Evolutionary conservation across 768 basidiomycete genomes (phyloP), one percentile per base, ranked within the genome.

Genomic region (Mycena crocata): DNA sequence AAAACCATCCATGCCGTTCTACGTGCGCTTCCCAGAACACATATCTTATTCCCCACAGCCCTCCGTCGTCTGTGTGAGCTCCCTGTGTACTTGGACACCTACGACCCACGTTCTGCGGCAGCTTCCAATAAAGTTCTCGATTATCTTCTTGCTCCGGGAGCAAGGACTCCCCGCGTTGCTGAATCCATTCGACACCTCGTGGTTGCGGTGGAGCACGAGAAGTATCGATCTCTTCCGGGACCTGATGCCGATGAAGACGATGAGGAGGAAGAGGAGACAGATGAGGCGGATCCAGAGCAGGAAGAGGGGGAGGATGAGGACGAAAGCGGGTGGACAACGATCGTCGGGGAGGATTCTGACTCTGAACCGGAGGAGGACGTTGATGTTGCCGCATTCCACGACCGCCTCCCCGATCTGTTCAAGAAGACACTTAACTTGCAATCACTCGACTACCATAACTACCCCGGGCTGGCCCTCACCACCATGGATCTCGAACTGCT

Each of bases 371-470:
- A 55, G 13, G 54, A 44, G 17, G 54, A 35, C 32, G 19, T 66
- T 46, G 52, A 52, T 24, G 61, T 44, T 23, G 31, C 26, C 12
- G 58, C 63, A 17, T 57, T 63, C 3, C 39, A 56, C 46, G 26
- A 45, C 12, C 63, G 64, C 2, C 57, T 73, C 19, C 55, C 57
- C 1, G 35, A 15, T 7, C 54, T 70, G 15, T 66, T 74, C 35
- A 26, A 45, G 26, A 62, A 28, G 19, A 57, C 62, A 1, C 24
- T 24, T 0, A 71, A 65, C 35, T 67, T 73, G 13, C 50, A 46
- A 28, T 34, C 51, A 5, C 44, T 73, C 17, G 69, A 73, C 23
- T 72, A 71, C 54, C 56, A 55, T 46, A 57, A 59, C 30, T 42
- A 17, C n/a, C 46, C 60, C 26, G 70, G 70, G 23, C 66, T 68